Base-by-base conservation (phyloP, 768 basidiomycete genomes). In the Termitomyces sp. region DNA sequence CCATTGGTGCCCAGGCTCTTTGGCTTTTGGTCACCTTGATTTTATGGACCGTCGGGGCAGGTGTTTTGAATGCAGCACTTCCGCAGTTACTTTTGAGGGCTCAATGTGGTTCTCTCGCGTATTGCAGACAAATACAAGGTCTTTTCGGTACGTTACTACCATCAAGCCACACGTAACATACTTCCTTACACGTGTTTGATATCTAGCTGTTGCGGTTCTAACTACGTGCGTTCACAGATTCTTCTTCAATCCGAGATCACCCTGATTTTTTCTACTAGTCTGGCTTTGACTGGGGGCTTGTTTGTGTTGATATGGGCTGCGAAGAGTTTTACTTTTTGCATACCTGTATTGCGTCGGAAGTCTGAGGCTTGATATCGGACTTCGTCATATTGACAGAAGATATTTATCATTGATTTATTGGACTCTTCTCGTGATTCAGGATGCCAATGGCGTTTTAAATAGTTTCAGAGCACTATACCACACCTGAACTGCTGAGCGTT, bases 21-120 rank as follows among this genome's bases (percentile, higher is more conserved):
- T 88, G 87, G 87, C 70, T 82, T 4, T 70, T 86, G 34, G 60
- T 81, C 1, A 86, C 86, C 14, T 86, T 83, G 84, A 65, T 82
- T 17, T 73, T 86, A 50, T 88, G 86, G 87, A 75, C 86, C 20
- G 74, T 84, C 14, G 83, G 84, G 47, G 77, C 84, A 4, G 81
- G 79, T 0, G 70, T 82, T 29, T 68, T 87, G 50, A 83, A 84
- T 63, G 74, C 75, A 42, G 77, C 83, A 6, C 68, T 83, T 29
- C 83, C 85, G 2, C 71, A 68, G 10, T 61, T 85, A 47, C 73
- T 84, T 53, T 70, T 74, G 58, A 70, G 67, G 34, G 72, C 71
- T 37, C 72, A 70, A 17, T 87, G 87, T 66, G 74, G 67, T 9
- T 66, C 66, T 9, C 66, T 82, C 12, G 77, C 82, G 31, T 85